Evolutionary conservation across 768 basidiomycete genomes (phyloP), one percentile per base, ranked within the genome.

Genomic region (Pleurotus citrinopileatus): DNA sequence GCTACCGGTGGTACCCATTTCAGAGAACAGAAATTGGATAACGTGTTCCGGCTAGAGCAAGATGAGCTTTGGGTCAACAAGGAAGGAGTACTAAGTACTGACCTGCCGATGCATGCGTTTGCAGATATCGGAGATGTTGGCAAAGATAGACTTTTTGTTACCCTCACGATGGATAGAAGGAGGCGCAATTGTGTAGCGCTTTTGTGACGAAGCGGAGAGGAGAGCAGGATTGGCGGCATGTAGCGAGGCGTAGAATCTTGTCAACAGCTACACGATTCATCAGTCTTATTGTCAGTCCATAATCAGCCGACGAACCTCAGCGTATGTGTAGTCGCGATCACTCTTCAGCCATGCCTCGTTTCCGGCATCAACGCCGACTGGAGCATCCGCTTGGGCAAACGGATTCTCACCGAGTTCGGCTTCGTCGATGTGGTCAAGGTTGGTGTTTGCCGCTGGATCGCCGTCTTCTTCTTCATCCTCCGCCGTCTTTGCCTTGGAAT

Each of bases 91-190:
- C n/a, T n/a, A n/a, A n/a, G n/a, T n/a, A 59, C 71, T 26, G 42
- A 74, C 79, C 68, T 78, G 81, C 68, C 96, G 82, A 74, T 97
- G 96, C 96, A 99, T 98, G 66, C 91, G 86, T 73, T 89, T 94
- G 82, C 96, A 98, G 59, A 99, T 99, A 66, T 99, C 96, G 57
- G 86, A 85, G 54, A 99, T 81, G 70, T 99, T 99, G 60, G 94
- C 91, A 60, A 99, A 99, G 59, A 98, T 90, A 40, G 93, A 87
- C 73, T 94, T 95, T 74, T 98, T 98, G 76, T 94, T 95, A 58
- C 90, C 97, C 80, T 99, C 97, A 63, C 92, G 82, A 67, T 89
- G 86, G 47, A 98, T 86, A 57, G 91, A 89, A 13, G 97, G 97
- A 12, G 97, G 97, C 1, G 93, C 93, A 61, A 99, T 96, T 17